phyloP scores from a whole-genome alignment of 768 basidiomycete genomes.

The Russula sp. region DNA sequence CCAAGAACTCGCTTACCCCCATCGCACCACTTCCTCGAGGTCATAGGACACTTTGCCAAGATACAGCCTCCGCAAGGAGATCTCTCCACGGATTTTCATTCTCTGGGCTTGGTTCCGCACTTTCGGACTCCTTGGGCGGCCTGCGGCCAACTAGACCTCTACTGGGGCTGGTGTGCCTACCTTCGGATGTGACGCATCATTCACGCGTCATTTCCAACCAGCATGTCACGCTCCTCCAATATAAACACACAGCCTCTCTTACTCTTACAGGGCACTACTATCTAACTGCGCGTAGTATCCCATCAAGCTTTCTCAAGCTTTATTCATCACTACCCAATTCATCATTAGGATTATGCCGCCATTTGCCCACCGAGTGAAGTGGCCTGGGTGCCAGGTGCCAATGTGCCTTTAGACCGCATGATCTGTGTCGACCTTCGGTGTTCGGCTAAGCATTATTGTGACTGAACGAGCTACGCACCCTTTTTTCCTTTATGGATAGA shows the following conservation, averaged over 20 bases:
- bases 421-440: neutral
- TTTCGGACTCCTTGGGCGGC: neutral
- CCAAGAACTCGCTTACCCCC: neutral
- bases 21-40: neutral
- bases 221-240: neutral
- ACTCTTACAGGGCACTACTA: neutral
- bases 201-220: too few species aligned
- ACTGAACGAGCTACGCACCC: neutral
- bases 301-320: too few species aligned
- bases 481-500: too few species aligned
- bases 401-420: neutral
- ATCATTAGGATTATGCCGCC: too few species aligned
- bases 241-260: neutral
- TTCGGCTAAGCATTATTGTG: neutral
- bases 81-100: too few species aligned
- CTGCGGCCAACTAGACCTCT: neutral
- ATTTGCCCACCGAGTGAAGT: too few species aligned
- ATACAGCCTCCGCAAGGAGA: neutral
- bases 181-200: neutral
- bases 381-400: neutral
- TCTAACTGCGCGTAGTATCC: too few species aligned
- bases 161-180: neutral
- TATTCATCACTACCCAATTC: too few species aligned
- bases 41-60: neutral
- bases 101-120: neutral